Evolutionary conservation across 371 early-diverging fungal genomes (phyloP).

Genomic region (Syncephalastrum sp.): DNA sequence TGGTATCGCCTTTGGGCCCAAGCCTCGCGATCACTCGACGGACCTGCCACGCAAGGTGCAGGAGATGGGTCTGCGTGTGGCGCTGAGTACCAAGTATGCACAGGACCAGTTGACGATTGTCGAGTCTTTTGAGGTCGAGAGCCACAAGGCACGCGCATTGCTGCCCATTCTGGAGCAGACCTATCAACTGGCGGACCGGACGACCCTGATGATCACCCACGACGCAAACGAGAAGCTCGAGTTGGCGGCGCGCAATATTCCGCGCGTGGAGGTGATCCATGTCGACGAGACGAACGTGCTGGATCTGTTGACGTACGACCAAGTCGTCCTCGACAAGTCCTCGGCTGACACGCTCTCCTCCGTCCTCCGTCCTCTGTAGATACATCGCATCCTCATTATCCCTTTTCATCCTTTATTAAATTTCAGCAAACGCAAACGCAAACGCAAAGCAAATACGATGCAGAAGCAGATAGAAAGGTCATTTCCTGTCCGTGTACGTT

Average conservation of each 20-base stretch:
- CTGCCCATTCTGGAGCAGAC: slow-evolving; percentile 51
- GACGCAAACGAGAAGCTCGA: slow-evolving; percentile 54
- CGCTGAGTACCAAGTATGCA: slow-evolving; percentile 85
- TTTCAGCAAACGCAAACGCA: not conserved
- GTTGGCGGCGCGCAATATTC: slow-evolving; percentile 70
- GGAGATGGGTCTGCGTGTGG: slow-evolving; percentile 78
- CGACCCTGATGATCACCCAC: slow-evolving; percentile 51
- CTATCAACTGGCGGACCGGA: slow-evolving; percentile 26
- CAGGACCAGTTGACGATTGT: slow-evolving; percentile 89
- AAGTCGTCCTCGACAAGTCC: slow-evolving; percentile 75
- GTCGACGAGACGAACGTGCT: slow-evolving; percentile 78
- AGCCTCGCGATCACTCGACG: slow-evolving; percentile 80
- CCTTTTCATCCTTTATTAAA: not conserved
- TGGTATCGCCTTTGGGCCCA: slow-evolving; percentile 87
- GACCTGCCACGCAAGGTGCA: slow-evolving; percentile 87
- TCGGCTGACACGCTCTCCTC: slow-evolving; percentile 60
- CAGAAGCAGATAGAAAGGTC: no score
- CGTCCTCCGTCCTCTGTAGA: no score
- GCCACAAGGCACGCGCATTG: slow-evolving; percentile 64
- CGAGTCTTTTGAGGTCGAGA: slow-evolving; percentile 61
- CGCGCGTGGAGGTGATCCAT: slow-evolving; percentile 60
- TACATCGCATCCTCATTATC: no score
- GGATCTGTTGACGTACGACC: slow-evolving; percentile 75
- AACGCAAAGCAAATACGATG: no score
- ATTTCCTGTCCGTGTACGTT: no score